Evolutionary conservation across 2,329 filamentous ascomycete genomes (phyloP), one percentile per base, ranked within the genome.

Genomic region (Venturiaceae sp.): DNA sequence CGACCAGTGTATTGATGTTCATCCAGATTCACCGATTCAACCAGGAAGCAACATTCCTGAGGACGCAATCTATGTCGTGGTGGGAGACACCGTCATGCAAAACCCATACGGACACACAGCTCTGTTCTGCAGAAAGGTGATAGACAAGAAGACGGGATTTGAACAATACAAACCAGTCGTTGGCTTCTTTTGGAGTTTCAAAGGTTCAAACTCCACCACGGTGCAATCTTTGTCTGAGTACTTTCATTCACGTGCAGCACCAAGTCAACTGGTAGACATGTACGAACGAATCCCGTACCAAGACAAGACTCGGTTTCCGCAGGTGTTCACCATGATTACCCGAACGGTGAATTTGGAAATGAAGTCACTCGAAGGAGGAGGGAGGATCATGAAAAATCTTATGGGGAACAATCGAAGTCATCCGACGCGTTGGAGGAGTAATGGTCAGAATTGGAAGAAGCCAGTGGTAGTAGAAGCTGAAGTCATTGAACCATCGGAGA

Each of bases 271-370:
- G 13, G 44, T 50, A 4, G 32, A 19, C 2, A 2, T 53, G 30
- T 37, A 53, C 13, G 52, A 53, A n/a, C 30, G 34, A 11, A 37
- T 53, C 13, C n/a, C 16, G 28, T 34, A 14, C 3, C 32, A 53
- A 8, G 52, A 53, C 23, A 19, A 37, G 16, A 30, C 23, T 11
- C 33, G 52, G 52, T 53, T 53, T 36, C 34, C 52, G 1, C 13
- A 53, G 32, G 32, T 53, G n/a, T 53, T 34, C 13, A 11, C 6
- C 5, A 37, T 53, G 52, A 53, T 53, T 13, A 37, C 32, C 11
- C 14, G 11, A n/a, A 53, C 34, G 30, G 52, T 53, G n/a, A 53
- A 53, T 53, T n/a, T 14, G 52, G 52, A 53, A 30, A 36, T 53
- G 52, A 11, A 37, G 28, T 23, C 23, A 30, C 23, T 53, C 28